These are phyloP conservation scores for Gracilaria domingensis DNA, from an alignment of 23 red algal genomes.

Conservation along the genomic window DNA sequence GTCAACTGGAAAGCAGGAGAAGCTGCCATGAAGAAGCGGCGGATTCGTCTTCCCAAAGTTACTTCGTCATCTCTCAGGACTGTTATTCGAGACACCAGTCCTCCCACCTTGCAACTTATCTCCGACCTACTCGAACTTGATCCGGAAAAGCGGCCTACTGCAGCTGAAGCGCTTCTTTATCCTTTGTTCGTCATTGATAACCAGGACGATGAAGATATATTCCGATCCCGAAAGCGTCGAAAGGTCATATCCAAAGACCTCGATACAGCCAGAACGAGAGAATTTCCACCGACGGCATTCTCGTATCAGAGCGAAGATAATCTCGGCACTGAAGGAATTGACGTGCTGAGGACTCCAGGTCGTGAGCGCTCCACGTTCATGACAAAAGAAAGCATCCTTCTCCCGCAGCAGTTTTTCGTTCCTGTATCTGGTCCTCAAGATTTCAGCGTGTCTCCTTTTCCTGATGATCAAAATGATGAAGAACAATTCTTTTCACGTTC, in stretches of 20 bases:
- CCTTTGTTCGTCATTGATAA: slow-evolving; percentile 41
- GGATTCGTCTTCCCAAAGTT: slow-evolving; percentile 55
- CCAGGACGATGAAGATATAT: not conserved
- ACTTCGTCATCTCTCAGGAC: slow-evolving; percentile 33
- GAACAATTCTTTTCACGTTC: not conserved
- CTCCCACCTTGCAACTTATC: slow-evolving; percentile 47
- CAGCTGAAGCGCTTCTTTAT: slow-evolving; percentile 53
- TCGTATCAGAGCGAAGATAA: slow-evolving; percentile 13
- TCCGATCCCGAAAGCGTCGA: slow-evolving; percentile 5
- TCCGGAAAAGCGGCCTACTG: slow-evolving; percentile 47
- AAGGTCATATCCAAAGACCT: slow-evolving; percentile 2
- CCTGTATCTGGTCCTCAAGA: not conserved
- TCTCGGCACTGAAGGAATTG: not conserved
- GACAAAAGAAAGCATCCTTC: not conserved
- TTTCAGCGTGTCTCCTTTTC: slow-evolving; percentile 1
- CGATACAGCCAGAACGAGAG: slow-evolving; percentile 44
- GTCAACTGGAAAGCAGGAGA: slow-evolving; percentile 60
- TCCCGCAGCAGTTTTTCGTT: not conserved
- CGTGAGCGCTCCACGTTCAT: not conserved
- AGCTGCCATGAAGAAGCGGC: slow-evolving; percentile 31
- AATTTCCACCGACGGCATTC: slow-evolving; percentile 22
- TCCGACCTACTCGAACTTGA: slow-evolving; percentile 66
- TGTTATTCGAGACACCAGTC: slow-evolving; percentile 34
- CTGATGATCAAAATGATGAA: not conserved
- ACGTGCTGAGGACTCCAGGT: not conserved